These are phyloP conservation scores for Hypoxylon lenormandii DNA, from an alignment of 495 filamentous ascomycete species.

Conservation along the genomic window DNA sequence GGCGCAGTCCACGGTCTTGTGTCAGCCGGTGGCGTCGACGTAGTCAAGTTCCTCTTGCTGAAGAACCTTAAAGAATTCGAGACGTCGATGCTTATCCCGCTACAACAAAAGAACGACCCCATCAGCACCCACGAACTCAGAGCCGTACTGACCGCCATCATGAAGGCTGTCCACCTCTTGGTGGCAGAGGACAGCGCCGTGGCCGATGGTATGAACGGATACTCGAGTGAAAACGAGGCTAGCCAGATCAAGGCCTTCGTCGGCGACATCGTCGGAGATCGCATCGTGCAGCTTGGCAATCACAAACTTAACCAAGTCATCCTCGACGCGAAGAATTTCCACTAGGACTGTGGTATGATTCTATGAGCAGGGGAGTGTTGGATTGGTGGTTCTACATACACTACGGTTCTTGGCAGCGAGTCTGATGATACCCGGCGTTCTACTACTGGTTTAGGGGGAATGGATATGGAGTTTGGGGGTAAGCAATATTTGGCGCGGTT, in stretches of 20 bases:
- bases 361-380: no score
- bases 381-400: no score
- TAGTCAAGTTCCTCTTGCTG: slow-evolving; percentile 81
- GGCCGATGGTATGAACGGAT: slow-evolving; percentile 50
- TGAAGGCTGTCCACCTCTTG: slow-evolving; percentile 68
- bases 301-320: slow-evolving; percentile 64
- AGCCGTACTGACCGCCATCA: slow-evolving; percentile 69
- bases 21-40: slow-evolving; percentile 78
- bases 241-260: slow-evolving; percentile 67
- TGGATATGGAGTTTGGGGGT: no score
- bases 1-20: slow-evolving; percentile 84
- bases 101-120: slow-evolving; percentile 68
- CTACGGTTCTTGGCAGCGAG: no score
- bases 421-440: no score
- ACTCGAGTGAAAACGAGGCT: slow-evolving; percentile 57
- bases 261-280: slow-evolving; percentile 69
- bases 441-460: no score
- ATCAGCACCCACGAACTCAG: slow-evolving; percentile 67
- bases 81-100: slow-evolving; percentile 69
- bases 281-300: slow-evolving; percentile 66
- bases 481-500: no score
- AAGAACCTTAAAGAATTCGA: slow-evolving; percentile 85
- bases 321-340: slow-evolving; percentile 58
- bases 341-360: neutral
- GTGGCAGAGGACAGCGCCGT: slow-evolving; percentile 20